Percentiles rank a stretch among this genome's conserved stretches.
Evolutionary conservation across 495 filamentous ascomycete species (phyloP).

Genomic region (Hypoxylon intermedium): DNA sequence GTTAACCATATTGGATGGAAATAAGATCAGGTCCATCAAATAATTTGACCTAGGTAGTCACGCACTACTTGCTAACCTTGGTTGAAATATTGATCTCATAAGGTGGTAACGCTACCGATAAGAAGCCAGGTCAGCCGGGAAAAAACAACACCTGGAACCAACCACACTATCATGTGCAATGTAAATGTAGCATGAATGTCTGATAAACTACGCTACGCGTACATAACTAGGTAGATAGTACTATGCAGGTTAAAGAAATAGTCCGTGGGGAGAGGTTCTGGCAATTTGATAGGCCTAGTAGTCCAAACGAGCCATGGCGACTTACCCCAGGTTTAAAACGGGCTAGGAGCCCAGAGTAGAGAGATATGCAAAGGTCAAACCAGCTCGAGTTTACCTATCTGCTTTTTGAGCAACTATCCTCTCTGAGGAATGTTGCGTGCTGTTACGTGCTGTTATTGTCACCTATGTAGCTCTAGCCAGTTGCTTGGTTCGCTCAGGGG

Average conservation of each 20-base stretch:
- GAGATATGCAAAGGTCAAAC: conserved; percentile 15
- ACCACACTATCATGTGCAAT: conserved; percentile 7
- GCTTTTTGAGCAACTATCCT: neutral
- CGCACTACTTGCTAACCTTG: conserved; percentile 2
- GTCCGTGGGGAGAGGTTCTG: conserved; percentile 31
- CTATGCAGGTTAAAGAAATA: conserved; percentile 27
- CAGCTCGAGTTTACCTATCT: neutral
- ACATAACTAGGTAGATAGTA: conserved; percentile 5
- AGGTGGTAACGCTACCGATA: conserved; percentile 21
- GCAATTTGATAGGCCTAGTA: conserved; percentile 16
- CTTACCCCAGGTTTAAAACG: conserved; percentile 34
- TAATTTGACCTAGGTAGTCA: neutral
- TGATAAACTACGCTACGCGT: conserved; percentile 3
- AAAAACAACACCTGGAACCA: conserved; percentile 8
- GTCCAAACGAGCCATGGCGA: conserved; percentile 9
- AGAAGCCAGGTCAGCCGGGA: conserved; percentile 14
- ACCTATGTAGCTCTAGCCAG: conserved; percentile 8
- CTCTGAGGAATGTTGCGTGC: conserved; percentile 3
- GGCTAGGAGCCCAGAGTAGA: conserved; percentile 9
- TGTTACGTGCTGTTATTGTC: conserved; percentile 24
- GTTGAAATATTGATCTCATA: conserved; percentile 18
- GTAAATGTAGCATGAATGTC: conserved; percentile 16
- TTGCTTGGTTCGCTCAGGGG: conserved; percentile 2
- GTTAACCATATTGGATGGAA: conserved; percentile 5
- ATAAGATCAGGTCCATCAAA: neutral